phyloP scores from a whole-genome alignment of 2,329 filamentous ascomycete genomes.

The Sarocladiaceae sp. region DNA sequence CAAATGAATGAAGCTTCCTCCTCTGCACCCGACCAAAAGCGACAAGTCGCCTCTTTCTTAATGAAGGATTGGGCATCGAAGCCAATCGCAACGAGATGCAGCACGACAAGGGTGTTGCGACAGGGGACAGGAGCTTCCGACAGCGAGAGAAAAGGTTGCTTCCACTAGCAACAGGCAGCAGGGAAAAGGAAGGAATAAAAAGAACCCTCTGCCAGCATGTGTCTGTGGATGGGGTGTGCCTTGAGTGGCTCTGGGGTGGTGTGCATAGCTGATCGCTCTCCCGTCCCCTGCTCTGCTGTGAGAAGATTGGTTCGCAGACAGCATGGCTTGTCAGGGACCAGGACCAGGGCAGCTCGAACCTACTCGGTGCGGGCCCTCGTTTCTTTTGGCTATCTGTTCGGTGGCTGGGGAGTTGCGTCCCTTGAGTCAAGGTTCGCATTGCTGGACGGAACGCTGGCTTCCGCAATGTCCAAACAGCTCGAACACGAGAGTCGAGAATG shows the following conservation, averaged over 20 bases:
- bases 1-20: no score
- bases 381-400: not conserved
- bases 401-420: not conserved
- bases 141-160: slow-evolving; percentile 5
- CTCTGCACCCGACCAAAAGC: no score
- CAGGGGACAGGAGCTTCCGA: not conserved
- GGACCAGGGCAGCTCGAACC: not conserved
- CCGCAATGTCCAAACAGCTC: not conserved
- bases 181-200: slow-evolving; percentile 10
- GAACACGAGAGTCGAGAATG: not conserved
- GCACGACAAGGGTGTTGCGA: not conserved
- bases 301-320: slow-evolving; percentile 4
- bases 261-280: slow-evolving; percentile 4
- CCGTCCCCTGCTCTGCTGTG: not conserved
- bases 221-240: not conserved
- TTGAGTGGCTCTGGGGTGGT: not conserved
- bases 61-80: not conserved
- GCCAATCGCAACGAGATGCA: not conserved
- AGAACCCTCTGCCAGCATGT: slow-evolving; percentile 4
- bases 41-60: no score
- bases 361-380: not conserved
- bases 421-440: not conserved
- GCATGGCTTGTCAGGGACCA: slow-evolving; percentile 7
- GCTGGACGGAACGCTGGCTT: not conserved
- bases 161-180: slow-evolving; percentile 5